Evolutionary conservation across 495 filamentous ascomycete species (phyloP).

Genomic region (Lineolata rhizophorae): DNA sequence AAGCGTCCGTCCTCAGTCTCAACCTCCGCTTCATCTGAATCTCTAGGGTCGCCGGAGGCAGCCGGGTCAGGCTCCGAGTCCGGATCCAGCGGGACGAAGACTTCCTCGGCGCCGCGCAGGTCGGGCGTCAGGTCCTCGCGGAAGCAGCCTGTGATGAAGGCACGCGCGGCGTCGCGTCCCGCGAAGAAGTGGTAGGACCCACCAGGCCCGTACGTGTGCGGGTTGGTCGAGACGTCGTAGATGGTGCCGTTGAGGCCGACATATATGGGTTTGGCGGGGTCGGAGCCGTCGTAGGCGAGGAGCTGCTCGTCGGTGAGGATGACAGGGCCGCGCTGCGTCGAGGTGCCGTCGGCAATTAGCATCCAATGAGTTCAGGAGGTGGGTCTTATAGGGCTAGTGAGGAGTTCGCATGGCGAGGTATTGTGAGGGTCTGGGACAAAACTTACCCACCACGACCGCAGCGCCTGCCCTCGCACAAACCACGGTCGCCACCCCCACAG

Average conservation of each 20-base stretch:
- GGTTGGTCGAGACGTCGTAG: conserved; percentile 47
- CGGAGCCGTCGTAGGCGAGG: conserved; percentile 51
- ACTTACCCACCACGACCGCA: conserved; percentile 14
- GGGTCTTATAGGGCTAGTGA: too few species aligned
- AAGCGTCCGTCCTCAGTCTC: conserved; percentile 14
- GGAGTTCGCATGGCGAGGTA: too few species aligned
- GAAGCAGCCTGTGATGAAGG: conserved; percentile 96
- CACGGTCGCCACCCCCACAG: conserved; percentile 49
- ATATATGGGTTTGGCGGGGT: conserved; percentile 59
- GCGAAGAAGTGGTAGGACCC: conserved; percentile 78
- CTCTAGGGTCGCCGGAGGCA: too few species aligned
- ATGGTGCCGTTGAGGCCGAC: conserved; percentile 83
- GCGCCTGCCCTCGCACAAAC: conserved; percentile 28
- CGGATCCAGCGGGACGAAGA: conserved; percentile 57
- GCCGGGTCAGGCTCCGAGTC: conserved; percentile 14
- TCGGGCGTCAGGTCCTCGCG: conserved; percentile 61
- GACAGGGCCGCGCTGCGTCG: conserved; percentile 26
- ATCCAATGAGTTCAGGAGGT: too few species aligned
- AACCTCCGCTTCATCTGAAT: too few species aligned
- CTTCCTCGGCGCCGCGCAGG: conserved; percentile 67
- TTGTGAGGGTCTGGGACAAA: too few species aligned
- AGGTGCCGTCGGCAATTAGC: too few species aligned
- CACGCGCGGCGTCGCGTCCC: conserved; percentile 67
- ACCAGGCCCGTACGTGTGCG: conserved; percentile 52
- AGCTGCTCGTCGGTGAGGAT: conserved; percentile 54